A percentile compares a stretch with the other conserved stretches of the same genome.
Conservation (phyloP, 1,284 basidiomycete species). For the Papiliotrema laurentii region DNA sequence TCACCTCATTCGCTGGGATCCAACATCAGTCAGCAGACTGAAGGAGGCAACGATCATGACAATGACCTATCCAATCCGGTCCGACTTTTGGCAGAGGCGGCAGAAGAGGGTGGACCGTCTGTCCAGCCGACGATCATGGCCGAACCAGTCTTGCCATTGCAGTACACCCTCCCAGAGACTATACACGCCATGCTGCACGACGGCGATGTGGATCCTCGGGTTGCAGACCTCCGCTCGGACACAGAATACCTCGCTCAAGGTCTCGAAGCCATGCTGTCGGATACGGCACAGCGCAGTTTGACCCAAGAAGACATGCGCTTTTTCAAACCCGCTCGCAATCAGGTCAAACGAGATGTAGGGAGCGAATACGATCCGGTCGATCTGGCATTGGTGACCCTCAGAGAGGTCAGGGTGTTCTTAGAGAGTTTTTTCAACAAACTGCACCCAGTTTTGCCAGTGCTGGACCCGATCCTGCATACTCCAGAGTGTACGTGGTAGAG, state of each 20-base stretch:
- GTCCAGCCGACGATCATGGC: neutral
- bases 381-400: neutral
- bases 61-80: neutral
- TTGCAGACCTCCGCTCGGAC: neutral
- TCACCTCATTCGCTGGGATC: neutral
- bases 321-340: neutral
- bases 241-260: neutral
- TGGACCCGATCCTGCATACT: neutral
- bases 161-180: neutral
- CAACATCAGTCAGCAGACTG: neutral
- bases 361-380: neutral
- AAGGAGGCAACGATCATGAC: neutral
- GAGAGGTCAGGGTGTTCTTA: slow-evolving; percentile 1
- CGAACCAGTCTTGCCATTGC: neutral
- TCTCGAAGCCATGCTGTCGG: neutral
- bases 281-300: neutral
- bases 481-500: neutral
- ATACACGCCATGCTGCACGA: neutral
- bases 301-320: neutral
- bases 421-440: neutral
- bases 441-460: neutral
- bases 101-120: neutral
- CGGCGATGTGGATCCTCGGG: neutral
- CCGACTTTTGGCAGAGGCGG: neutral
- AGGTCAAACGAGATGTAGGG: slow-evolving; percentile 1